A percentile compares a stretch with the other conserved stretches of the same genome.
These are phyloP conservation scores for Lipomyces oligophaga DNA, from an alignment of 805 yeast species.

Conservation along the genomic window DNA sequence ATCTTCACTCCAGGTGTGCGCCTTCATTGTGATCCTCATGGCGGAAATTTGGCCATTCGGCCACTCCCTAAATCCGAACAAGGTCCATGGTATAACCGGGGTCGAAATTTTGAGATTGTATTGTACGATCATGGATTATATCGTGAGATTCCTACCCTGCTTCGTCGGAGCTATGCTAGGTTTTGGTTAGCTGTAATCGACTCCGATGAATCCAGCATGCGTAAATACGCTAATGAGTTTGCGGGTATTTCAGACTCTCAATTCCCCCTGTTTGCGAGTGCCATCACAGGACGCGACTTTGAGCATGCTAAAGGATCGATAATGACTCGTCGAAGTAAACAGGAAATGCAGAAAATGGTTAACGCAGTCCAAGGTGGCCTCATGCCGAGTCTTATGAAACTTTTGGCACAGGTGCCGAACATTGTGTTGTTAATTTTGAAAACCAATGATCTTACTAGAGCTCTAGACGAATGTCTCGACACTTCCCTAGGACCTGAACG, in stretches of 20 bases:
- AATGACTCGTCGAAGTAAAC: conserved; percentile 47
- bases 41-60: conserved; percentile 89
- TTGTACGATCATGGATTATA: conserved; percentile 94
- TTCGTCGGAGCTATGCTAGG: conserved; percentile 78
- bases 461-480: conserved; percentile 75
- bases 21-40: conserved; percentile 97
- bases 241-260: conserved; percentile 73
- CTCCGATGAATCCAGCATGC: conserved; percentile 62
- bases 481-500: conserved; percentile 84
- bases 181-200: conserved; percentile 90
- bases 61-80: conserved; percentile 34
- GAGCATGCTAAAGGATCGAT: conserved; percentile 62
- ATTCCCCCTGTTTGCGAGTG: conserved; percentile 83
- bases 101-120: conserved; percentile 83
- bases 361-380: conserved; percentile 56
- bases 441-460: conserved; percentile 90
- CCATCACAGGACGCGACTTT: conserved; percentile 90
- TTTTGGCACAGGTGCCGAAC: conserved; percentile 76
- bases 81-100: conserved; percentile 34
- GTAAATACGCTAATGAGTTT: conserved; percentile 66
- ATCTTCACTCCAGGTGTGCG: conserved; percentile 89
- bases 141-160: conserved; percentile 70
- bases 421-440: conserved; percentile 81
- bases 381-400: conserved; percentile 69
- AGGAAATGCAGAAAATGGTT: conserved; percentile 69